Evolutionary conservation across 1,139 yeast species (phyloP).

Genomic region (Protomyces pachydermus): DNA sequence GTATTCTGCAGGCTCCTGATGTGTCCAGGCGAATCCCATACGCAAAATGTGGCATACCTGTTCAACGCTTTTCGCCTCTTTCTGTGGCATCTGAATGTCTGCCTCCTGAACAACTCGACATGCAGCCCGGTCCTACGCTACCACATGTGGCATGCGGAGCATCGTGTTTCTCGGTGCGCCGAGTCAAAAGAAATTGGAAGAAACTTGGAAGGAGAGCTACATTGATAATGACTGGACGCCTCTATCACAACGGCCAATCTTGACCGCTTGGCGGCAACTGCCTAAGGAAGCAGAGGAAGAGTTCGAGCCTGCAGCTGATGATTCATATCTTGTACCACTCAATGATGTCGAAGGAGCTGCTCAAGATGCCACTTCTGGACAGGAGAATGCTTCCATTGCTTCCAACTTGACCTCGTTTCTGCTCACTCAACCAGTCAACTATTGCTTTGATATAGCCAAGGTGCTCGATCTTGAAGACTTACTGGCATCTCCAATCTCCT

Average conservation of each 20-base stretch:
- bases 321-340: neutral
- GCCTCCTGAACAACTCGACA: too few species aligned
- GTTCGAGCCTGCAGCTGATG: neutral
- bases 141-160: neutral
- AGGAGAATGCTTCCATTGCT: neutral
- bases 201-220: slow-evolving; percentile 7
- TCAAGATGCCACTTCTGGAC: neutral
- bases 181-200: neutral
- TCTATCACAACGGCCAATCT: neutral
- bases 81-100: neutral
- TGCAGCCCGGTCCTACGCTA: too few species aligned
- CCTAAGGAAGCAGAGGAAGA: neutral
- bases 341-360: neutral
- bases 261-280: neutral
- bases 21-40: too few species aligned
- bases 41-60: neutral
- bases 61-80: neutral
- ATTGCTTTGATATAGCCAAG: slow-evolving; percentile 2
- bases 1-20: too few species aligned
- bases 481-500: neutral
- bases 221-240: neutral
- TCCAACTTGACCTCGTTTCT: neutral
- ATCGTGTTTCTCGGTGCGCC: slow-evolving; percentile 16
- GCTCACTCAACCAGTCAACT: neutral
- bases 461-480: slow-evolving; percentile 20